Conservation (phyloP, 2,329 filamentous ascomycete species). For the Aspergillus sojae region DNA sequence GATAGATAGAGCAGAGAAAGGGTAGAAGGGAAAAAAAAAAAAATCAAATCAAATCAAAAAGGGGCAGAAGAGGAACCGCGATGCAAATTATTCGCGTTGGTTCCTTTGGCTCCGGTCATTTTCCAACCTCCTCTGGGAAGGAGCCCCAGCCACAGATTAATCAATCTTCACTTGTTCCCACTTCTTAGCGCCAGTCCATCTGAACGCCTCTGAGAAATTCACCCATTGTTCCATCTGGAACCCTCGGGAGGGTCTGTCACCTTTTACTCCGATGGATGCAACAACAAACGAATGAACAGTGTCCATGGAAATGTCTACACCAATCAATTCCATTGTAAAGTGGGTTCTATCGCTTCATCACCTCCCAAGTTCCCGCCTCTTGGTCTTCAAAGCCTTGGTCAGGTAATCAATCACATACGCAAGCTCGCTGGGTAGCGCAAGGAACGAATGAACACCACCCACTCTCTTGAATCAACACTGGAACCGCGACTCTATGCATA, state of each 20-base stretch:
- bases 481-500: background rate
- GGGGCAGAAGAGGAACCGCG: background rate
- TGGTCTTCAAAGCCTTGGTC: constrained; percentile 3
- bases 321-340: constrained; percentile 6
- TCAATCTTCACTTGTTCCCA: constrained; percentile 12
- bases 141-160: constrained; percentile 12
- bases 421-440: background rate
- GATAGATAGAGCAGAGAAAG: background rate
- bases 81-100: background rate
- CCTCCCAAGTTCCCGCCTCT: constrained; percentile 11
- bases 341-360: background rate
- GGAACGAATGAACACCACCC: background rate
- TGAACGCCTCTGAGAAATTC: background rate
- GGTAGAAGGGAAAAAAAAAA: background rate
- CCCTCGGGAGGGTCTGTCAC: background rate
- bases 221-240: background rate
- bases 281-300: background rate
- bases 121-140: background rate
- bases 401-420: constrained; percentile 8
- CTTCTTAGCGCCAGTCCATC: constrained; percentile 4
- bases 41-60: background rate
- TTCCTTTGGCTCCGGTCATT: background rate
- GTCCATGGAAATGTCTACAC: background rate
- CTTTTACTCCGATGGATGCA: background rate
- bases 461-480: background rate